Evolutionary conservation across 495 filamentous ascomycete genomes (phyloP).

Genomic region (Xeromyces bisporus): DNA sequence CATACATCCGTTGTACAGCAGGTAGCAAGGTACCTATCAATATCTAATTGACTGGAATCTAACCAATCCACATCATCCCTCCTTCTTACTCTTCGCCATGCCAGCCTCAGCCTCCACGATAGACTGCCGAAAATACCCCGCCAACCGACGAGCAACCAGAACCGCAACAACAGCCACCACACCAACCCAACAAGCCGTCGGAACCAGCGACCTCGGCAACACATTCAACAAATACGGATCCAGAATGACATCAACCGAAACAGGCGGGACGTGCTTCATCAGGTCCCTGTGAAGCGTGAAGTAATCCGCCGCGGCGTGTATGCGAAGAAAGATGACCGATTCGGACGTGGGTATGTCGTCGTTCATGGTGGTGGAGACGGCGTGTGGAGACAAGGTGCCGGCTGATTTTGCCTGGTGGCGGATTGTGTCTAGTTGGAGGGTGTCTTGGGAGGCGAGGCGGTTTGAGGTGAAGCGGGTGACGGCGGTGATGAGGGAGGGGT

Average conservation of each 20-base stretch:
- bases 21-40: too few relatives aligned
- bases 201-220: constrained; percentile 51
- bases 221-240: constrained; percentile 67
- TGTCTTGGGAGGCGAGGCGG: constrained; percentile 19
- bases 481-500: constrained; percentile 42
- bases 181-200: constrained; percentile 43
- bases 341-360: constrained; percentile 14
- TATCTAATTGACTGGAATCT: too few relatives aligned
- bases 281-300: constrained; percentile 53
- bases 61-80: too few relatives aligned
- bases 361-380: constrained; percentile 1
- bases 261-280: constrained; percentile 60
- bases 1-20: too few relatives aligned
- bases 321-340: constrained; percentile 60
- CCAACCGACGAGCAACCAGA: constrained; percentile 23
- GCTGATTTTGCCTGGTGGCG: constrained; percentile 3
- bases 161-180: constrained; percentile 36
- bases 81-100: too few relatives aligned
- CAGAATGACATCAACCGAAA: constrained; percentile 70
- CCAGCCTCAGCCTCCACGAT: constrained; percentile 8
- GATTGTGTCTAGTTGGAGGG: constrained; percentile 8
- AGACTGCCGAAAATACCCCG: constrained; percentile 13
- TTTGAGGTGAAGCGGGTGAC: constrained; percentile 44
- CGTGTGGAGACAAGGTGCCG: too few relatives aligned
- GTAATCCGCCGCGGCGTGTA: constrained; percentile 68